Evolutionary conservation across 2,329 filamentous ascomycete species (phyloP).

Genomic region (Plenodomus biglobosus): DNA sequence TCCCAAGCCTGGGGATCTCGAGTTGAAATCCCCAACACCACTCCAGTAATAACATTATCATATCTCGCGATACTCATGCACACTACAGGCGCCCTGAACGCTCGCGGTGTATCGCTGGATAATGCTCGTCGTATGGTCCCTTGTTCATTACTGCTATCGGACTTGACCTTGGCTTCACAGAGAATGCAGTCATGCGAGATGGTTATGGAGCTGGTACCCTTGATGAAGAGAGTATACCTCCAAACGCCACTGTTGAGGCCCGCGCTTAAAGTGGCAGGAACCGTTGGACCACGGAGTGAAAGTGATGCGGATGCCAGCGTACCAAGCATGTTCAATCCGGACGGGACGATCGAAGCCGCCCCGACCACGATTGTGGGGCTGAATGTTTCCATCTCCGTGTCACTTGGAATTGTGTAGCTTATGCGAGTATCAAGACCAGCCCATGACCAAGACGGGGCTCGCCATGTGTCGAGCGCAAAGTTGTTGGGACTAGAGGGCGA

Average conservation of each 20-base stretch:
- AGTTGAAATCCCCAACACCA: constrained; percentile 30
- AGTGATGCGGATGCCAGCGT: constrained; percentile 27
- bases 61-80: constrained; percentile 32
- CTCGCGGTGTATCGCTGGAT: constrained; percentile 7
- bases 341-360: constrained; percentile 14
- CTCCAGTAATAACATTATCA: constrained; percentile 28
- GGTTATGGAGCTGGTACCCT: constrained; percentile 28
- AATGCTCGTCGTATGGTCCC: constrained; percentile 28
- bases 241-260: constrained; percentile 15
- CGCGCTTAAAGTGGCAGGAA: constrained; percentile 19
- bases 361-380: constrained; percentile 18
- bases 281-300: constrained; percentile 23
- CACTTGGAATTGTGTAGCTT: constrained; percentile 23
- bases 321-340: constrained; percentile 34
- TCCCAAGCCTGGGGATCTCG: constrained; percentile 16
- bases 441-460: constrained; percentile 39
- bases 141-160: constrained; percentile 1
- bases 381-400: constrained; percentile 24
- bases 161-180: constrained; percentile 9
- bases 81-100: constrained; percentile 27
- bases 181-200: constrained; percentile 36
- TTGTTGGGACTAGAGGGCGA: constrained; percentile 5
- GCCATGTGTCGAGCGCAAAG: constrained; percentile 25
- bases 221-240: constrained; percentile 30
- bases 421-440: constrained; percentile 32